A percentile compares a stretch with the other conserved stretches of the same genome.
Evolutionary conservation across 1,284 basidiomycete genomes (phyloP).

Genomic region (Mrakiaceae sp.): DNA sequence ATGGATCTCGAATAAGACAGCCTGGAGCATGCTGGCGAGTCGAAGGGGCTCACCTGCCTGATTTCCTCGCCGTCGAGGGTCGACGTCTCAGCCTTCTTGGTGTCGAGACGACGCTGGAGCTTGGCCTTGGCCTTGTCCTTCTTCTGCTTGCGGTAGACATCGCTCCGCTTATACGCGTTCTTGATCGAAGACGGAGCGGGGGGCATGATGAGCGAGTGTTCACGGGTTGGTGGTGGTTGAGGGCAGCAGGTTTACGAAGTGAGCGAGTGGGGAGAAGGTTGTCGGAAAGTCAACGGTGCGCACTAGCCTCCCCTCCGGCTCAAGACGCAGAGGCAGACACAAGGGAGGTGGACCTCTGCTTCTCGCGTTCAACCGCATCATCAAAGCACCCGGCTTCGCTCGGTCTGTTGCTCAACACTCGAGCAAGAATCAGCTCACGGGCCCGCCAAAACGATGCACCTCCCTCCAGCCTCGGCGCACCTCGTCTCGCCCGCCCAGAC

Average conservation of each 20-base stretch:
- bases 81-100: constrained; percentile 30
- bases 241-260: too few relatives aligned
- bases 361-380: too few relatives aligned
- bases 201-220: constrained; percentile 5
- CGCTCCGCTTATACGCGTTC: constrained; percentile 75
- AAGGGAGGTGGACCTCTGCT: too few relatives aligned
- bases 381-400: too few relatives aligned
- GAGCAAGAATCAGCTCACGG: too few relatives aligned
- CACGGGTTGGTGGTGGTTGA: not conserved
- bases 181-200: constrained; percentile 55
- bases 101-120: constrained; percentile 50
- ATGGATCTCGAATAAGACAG: not conserved
- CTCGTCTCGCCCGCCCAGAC: not conserved
- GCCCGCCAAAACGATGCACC: too few relatives aligned
- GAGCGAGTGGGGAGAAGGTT: too few relatives aligned
- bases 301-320: too few relatives aligned
- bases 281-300: too few relatives aligned
- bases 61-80: constrained; percentile 28
- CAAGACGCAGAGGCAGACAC: too few relatives aligned
- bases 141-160: constrained; percentile 60
- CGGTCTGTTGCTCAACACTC: too few relatives aligned
- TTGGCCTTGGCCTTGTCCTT: constrained; percentile 70
- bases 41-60: constrained; percentile 23
- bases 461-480: not conserved
- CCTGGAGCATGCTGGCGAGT: not conserved